phyloP scores from a whole-genome alignment of 2,329 filamentous ascomycete genomes.

The Sclerotinia sclerotiorum region DNA sequence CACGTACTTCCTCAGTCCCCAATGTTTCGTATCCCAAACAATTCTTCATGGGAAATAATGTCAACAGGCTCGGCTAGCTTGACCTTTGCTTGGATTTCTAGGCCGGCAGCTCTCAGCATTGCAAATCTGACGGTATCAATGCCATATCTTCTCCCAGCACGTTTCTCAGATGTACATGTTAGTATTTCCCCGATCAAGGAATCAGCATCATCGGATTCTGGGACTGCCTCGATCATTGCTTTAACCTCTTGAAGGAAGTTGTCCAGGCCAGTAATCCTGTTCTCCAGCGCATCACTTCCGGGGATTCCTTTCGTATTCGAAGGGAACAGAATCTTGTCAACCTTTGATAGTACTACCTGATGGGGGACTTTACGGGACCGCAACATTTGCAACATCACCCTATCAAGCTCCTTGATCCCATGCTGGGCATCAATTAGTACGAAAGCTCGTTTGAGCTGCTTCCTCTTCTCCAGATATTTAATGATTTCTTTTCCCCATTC shows the following conservation, averaged over 20 bases:
- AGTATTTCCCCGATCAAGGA: conserved; percentile 59
- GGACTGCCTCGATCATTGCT: conserved; percentile 45
- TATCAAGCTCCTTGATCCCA: conserved; percentile 62
- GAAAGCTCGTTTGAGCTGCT: conserved; percentile 60
- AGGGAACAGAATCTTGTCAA: conserved; percentile 54
- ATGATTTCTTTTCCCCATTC: conserved; percentile 68
- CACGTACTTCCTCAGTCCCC: conserved; percentile 26
- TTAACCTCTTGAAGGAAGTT: conserved; percentile 44
- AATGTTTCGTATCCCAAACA: conserved; percentile 25
- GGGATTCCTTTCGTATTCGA: conserved; percentile 36
- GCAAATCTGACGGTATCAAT: conserved; percentile 64
- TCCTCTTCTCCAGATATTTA: conserved; percentile 63
- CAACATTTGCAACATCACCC: conserved; percentile 56
- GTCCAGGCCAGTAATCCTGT: conserved; percentile 43
- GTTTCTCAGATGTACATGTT: conserved; percentile 54
- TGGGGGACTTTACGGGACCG: conserved; percentile 57
- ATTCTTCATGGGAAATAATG: conserved; percentile 37
- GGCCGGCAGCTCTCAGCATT: conserved; percentile 60
- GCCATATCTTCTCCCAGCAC: conserved; percentile 52
- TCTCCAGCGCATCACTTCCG: conserved; percentile 39
- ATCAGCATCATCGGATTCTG: conserved; percentile 40
- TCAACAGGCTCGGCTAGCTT: conserved; percentile 41
- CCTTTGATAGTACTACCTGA: conserved; percentile 66
- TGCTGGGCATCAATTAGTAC: conserved; percentile 63
- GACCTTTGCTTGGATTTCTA: conserved; percentile 48